Evolutionary conservation across 371 early-diverging fungal genomes (phyloP).

Genomic region (Smittium culicis): DNA sequence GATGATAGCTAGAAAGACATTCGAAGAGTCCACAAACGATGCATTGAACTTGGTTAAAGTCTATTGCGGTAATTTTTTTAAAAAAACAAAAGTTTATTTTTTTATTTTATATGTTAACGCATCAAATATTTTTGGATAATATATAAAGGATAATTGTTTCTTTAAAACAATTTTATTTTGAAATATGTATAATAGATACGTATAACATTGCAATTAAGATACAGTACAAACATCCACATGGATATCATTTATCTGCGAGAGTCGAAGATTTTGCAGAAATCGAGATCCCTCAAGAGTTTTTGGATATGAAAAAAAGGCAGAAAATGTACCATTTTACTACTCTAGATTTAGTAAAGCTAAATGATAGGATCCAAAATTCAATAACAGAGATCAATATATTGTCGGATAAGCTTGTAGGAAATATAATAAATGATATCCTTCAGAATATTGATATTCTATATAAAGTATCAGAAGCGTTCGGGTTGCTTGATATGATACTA

Average conservation of each 20-base stretch:
- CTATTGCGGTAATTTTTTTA: conserved; percentile 37
- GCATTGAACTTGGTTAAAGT: conserved; percentile 52
- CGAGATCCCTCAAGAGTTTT: conserved; percentile 13
- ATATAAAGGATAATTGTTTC: no score
- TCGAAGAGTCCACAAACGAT: conserved; percentile 70
- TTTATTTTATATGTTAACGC: background rate
- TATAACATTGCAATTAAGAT: conserved; percentile 47
- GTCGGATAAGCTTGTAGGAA: conserved; percentile 63
- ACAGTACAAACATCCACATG: conserved; percentile 41
- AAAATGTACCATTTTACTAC: conserved; percentile 56
- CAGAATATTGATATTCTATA: conserved; percentile 51
- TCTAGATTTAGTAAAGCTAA: conserved; percentile 50
- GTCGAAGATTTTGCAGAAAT: conserved; percentile 25
- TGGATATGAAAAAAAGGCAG: conserved; percentile 34
- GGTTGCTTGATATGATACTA: conserved; percentile 62
- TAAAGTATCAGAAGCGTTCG: conserved; percentile 63
- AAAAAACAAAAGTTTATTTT: background rate
- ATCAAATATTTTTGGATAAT: no score
- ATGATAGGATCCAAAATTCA: conserved; percentile 58
- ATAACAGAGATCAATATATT: conserved; percentile 67
- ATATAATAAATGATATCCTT: conserved; percentile 42
- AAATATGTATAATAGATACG: conserved; percentile 28
- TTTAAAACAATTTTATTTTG: no score
- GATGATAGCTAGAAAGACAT: conserved; percentile 54
- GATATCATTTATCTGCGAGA: conserved; percentile 45